Base-by-base conservation (phyloP, 805 yeast genomes). In the Candida tallmaniae region DNA sequence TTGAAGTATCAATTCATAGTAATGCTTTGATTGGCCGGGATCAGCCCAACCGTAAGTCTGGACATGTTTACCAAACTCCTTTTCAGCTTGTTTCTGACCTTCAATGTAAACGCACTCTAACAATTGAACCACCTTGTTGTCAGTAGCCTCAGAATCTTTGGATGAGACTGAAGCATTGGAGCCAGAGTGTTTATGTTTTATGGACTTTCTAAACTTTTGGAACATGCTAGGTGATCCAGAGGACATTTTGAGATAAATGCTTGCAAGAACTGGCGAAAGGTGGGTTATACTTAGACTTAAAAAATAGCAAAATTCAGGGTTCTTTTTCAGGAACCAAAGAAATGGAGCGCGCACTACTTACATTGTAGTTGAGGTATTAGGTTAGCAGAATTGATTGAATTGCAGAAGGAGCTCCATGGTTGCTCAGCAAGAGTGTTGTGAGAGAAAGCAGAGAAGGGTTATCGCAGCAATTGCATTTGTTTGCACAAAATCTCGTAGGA, bases 81-180 rank as follows among this genome's bases (percentile, higher is more conserved):
- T 23, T 32, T 48, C 48, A 6, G 51, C 51, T 12, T 24, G 34
- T 9, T 41, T 40, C 23, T 49, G 48, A 10, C 56, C 57, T 35
- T 44, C 53, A 18, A 35, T 31, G 29, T 49, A 50, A 9, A 55
- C 53, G 2, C 41, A 36, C n/a, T 43, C 48, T 6, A 43, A 21
- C 7, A 47, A 22, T 16, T 29, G 32, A 23, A 31, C 29, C 9
- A 39, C 14, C 12, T 26, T 14, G 12, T 6, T 6, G 7, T 28
- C 23, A n/a, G 28, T 33, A 23, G 20, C 22, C n/a, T 34, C 37
- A 12, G 18, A 22, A 23, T 34, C 28, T 16, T 27, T 32, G 18
- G 28, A 17, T 18, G 13, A n/a, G 4, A 28, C 21, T 10, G 23
- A 15, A 9, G n/a, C n/a, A n/a, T n/a, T n/a, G n/a, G n/a, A n/a